phyloP scores from a whole-genome alignment of 2,329 filamentous ascomycete genomes.

The Cercospora beticola region DNA sequence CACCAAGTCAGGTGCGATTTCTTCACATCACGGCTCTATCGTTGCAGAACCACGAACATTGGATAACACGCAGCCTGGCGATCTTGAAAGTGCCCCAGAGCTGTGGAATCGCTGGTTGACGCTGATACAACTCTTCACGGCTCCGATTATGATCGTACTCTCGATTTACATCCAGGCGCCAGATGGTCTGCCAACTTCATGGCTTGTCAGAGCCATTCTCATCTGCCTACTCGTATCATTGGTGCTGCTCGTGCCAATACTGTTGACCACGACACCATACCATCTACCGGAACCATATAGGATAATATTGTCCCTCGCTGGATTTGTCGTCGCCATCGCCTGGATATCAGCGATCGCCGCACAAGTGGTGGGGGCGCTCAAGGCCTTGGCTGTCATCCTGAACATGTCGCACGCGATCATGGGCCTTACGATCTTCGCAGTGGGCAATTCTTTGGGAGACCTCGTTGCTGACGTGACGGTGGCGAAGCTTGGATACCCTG shows the following conservation, averaged over 20 bases:
- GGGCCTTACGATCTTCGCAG: conserved; percentile 91
- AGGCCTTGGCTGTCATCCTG: conserved; percentile 86
- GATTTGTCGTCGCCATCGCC: conserved; percentile 85
- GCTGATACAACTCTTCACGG: conserved; percentile 78
- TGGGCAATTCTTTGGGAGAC: conserved; percentile 92
- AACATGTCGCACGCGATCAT: conserved; percentile 93
- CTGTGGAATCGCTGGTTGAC: conserved; percentile 92
- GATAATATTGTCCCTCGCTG: conserved; percentile 78
- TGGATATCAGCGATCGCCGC: conserved; percentile 97
- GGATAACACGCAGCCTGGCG: conserved; percentile 11
- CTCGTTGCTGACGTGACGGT: conserved; percentile 94
- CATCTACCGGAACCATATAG: conserved; percentile 68
- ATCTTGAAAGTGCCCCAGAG: conserved; percentile 20
- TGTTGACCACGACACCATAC: conserved; percentile 66
- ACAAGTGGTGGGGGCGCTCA: conserved; percentile 92
- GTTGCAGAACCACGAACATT: conserved; percentile 18
- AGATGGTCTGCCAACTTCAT: conserved; percentile 52
- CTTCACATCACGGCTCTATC: conserved; percentile 6
- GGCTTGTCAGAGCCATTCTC: conserved; percentile 56
- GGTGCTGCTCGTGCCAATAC: conserved; percentile 63
- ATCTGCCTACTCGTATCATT: conserved; percentile 57
- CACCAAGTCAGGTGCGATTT: conserved; percentile 26
- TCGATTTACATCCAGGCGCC: conserved; percentile 54
- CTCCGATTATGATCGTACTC: conserved; percentile 77
- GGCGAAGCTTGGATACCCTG: conserved; percentile 86